Evolutionary conservation across 2,329 filamentous ascomycete species (phyloP).

Genomic region (Trichoderma sp.): DNA sequence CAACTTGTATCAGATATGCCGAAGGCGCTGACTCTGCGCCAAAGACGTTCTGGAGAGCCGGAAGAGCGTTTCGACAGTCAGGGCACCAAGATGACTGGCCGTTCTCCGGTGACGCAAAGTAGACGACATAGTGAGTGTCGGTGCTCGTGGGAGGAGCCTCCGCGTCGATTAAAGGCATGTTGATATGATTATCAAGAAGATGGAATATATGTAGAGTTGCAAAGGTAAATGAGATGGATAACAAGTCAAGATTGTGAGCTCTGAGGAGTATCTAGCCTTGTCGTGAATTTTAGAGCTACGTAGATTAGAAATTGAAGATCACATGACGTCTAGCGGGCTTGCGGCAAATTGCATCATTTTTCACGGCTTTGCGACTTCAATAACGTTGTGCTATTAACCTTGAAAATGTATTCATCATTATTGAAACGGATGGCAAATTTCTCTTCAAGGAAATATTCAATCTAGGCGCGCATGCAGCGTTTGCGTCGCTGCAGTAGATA

Average conservation of each 20-base stretch:
- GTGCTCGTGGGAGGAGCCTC: slow-evolving; percentile 31
- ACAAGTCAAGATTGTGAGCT: neutral
- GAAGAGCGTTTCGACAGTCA: slow-evolving; percentile 33
- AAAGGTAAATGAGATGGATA: neutral
- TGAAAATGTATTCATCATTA: neutral
- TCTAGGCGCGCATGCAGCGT: too few species aligned
- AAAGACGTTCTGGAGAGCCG: slow-evolving; percentile 33
- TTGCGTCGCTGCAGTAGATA: too few species aligned
- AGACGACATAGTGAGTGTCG: slow-evolving; percentile 36
- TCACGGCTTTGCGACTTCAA: slow-evolving; percentile 4
- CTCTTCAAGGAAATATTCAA: neutral
- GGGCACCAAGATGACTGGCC: slow-evolving; percentile 37
- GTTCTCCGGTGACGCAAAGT: slow-evolving; percentile 31
- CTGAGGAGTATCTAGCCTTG: neutral
- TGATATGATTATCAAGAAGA: neutral
- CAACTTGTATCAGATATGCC: slow-evolving; percentile 33
- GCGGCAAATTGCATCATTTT: slow-evolving; percentile 19
- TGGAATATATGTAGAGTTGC: neutral
- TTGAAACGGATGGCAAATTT: neutral
- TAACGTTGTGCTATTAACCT: neutral
- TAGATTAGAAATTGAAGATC: slow-evolving; percentile 17
- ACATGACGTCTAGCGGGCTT: slow-evolving; percentile 8
- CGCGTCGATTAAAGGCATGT: slow-evolving; percentile 35
- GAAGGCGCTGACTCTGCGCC: slow-evolving; percentile 30
- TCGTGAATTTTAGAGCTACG: neutral